Base-by-base conservation (phyloP, 441 rosid species). In the Manihot esculenta region DNA sequence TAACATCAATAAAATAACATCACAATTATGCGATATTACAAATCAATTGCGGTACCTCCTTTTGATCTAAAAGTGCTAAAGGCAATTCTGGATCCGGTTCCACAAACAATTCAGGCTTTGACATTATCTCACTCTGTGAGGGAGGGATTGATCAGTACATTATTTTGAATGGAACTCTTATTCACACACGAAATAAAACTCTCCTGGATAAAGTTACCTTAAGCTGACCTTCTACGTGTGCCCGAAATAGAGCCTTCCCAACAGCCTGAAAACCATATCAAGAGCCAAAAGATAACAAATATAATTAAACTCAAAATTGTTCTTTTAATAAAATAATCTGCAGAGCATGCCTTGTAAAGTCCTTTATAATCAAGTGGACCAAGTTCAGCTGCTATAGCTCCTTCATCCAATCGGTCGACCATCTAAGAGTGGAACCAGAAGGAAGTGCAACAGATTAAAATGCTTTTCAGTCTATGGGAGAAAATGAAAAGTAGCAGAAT, bases 51-150 rank as follows among this genome's bases (percentile, higher is more conserved):
- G 53, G 54, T 83, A 92, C 99, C 97, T 94, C 99, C 84, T 89
- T 92, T 78, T 94, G 97, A 83, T 94, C 97, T 71, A 92, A 81
- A 77, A 94, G 91, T 35, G 97, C 93, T 78, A 94, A 81, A 83
- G 97, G 97, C 80, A 94, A 74, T 59, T 94, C 89, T 10, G 96
- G 97, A 82, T 94, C 99, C 24, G 99, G 99, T 81, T 94, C 97
- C 57, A 94, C 99, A 83, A 92, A 94, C 62, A 86, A 82, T 81
- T 94, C 97, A 14, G 99, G 99, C 79, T 88, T 94, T 68, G 99
- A 89, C 97, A 92, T 92, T 76, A 94, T 94, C 83, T 94, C 99
- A 77, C 80, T 89, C 99, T 94, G 90, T 33, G 38, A 33, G 38
- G 5, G 70, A 64, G 71, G 68, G 47, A 71, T 53, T 44, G 45